phyloP scores from a whole-genome alignment of 768 basidiomycete genomes.

The Russula earlei region DNA sequence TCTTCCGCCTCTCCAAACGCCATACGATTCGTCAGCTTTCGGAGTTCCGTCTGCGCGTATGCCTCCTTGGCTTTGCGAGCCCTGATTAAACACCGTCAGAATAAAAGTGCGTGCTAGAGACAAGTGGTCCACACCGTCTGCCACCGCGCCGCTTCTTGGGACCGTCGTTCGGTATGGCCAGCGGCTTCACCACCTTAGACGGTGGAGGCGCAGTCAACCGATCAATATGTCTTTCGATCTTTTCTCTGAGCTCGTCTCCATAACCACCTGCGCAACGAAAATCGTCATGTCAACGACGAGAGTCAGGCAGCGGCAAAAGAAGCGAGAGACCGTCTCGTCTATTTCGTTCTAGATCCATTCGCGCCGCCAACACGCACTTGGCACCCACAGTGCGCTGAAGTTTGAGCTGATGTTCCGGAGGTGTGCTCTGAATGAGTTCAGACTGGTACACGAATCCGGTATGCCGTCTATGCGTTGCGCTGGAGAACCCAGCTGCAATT shows the following conservation, averaged over 20 bases:
- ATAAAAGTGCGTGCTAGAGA: background rate
- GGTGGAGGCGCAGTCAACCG: slow-evolving; percentile 90
- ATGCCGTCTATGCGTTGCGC: slow-evolving; percentile 77
- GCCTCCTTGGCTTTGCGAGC: slow-evolving; percentile 98
- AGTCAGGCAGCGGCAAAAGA: background rate
- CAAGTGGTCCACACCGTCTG: slow-evolving; percentile 53
- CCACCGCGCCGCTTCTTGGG: slow-evolving; percentile 94
- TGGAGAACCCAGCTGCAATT: slow-evolving; percentile 86
- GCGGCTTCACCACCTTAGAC: slow-evolving; percentile 83
- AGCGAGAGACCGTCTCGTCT: slow-evolving; percentile 61
- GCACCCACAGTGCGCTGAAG: slow-evolving; percentile 91
- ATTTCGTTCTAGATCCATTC: slow-evolving; percentile 88
- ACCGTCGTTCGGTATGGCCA: slow-evolving; percentile 91
- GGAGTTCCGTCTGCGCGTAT: slow-evolving; percentile 91
- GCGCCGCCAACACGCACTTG: slow-evolving; percentile 79
- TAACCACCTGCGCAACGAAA: slow-evolving; percentile 46
- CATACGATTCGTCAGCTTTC: slow-evolving; percentile 96
- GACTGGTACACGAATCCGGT: slow-evolving; percentile 97
- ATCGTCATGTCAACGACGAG: background rate
- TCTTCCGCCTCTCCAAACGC: slow-evolving; percentile 91
- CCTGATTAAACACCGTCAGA: slow-evolving; percentile 31
- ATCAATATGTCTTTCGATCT: slow-evolving; percentile 90
- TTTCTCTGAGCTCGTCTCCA: slow-evolving; percentile 69
- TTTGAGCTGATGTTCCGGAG: slow-evolving; percentile 83
- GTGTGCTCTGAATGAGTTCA: slow-evolving; percentile 75